Evolutionary conservation across 2,329 filamentous ascomycete genomes (phyloP), one percentile per base, ranked within the genome.

Genomic region (Fusarium denticulatum): DNA sequence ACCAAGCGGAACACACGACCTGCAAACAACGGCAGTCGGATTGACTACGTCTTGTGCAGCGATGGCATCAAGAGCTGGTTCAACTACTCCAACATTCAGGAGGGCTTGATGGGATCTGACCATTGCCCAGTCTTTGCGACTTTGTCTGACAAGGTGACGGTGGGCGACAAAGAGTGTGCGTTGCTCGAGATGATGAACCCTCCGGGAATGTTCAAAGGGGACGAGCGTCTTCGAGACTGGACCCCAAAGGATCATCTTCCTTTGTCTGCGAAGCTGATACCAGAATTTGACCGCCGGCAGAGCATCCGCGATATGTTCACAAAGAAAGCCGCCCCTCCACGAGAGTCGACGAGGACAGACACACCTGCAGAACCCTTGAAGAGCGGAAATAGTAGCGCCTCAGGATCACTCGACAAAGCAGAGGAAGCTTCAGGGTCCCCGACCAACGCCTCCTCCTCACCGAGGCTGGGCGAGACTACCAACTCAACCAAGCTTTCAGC

Each of bases 301-400:
- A 97, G 86, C 79, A 98, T 99, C 79, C 94, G 92, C 76, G 95
- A 97, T 79, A 98, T 99, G 96, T 98, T 98, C 80, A 86, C 86
- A 67, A 79, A 86, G 64, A 75, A 76, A 66, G 65, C 72, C 60
- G 55, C 43, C 46, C 37, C 42, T 59, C 60, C 50, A n/a, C 69
- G 53, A 49, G 58, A 57, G 22, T 59, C 55, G 24, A 20, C 59
- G 16, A 64, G 43, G 37, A 64, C 60, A 32, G 59, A 50, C 32
- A 30, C 52, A 24, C 10, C 49, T 39, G 20, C 32, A 34, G 63
- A 45, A n/a, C 22, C 47, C 24, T 52, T 56, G 11, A 26, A 20
- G 12, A 45, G 60, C 37, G 36, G 32, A 30, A 47, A 60, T 42
- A 62, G 46, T 26, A 53, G 39, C 52, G n/a, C 43, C 16, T 37